Evolutionary conservation across 176 grass and related monocot species (phyloP).

Genomic region (Cymbopogon citratus): DNA sequence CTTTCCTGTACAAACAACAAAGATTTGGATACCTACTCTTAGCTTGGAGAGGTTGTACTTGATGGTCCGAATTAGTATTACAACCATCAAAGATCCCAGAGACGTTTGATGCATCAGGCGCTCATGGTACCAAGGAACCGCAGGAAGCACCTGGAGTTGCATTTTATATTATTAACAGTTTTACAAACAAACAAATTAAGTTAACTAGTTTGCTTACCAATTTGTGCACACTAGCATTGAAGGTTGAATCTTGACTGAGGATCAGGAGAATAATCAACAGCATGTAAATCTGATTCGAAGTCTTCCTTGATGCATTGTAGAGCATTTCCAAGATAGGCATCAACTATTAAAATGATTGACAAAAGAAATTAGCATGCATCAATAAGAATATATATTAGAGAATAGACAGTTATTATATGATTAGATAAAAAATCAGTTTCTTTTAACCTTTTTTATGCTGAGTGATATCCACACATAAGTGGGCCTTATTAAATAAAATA

Average conservation of each 20-base stretch:
- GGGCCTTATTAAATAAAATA: not conserved
- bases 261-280: constrained; percentile 91
- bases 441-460: constrained; percentile 2
- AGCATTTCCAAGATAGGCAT: constrained; percentile 96
- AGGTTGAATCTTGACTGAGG: constrained; percentile 99
- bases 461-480: not conserved
- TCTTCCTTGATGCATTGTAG: constrained; percentile 95
- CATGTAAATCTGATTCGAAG: constrained; percentile 99
- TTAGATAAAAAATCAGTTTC: not conserved
- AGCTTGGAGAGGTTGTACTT: constrained; percentile 99
- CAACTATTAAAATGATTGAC: constrained; percentile 44
- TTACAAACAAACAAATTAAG: constrained; percentile 15
- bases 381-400: constrained; percentile 8
- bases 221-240: constrained; percentile 95
- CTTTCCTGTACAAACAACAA: constrained; percentile 12
- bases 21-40: constrained; percentile 51
- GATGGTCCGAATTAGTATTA: constrained; percentile 91
- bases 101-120: constrained; percentile 90
- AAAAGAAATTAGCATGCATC: constrained; percentile 8
- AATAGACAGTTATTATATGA: not conserved
- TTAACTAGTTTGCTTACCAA: constrained; percentile 53
- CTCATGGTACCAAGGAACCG: constrained; percentile 93
- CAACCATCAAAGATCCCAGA: constrained; percentile 93
- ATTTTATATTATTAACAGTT: constrained; percentile 5
- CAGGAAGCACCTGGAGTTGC: constrained; percentile 64